phyloP scores from a whole-genome alignment of 257 asterid genomes.

The Pogostemon cablin region DNA sequence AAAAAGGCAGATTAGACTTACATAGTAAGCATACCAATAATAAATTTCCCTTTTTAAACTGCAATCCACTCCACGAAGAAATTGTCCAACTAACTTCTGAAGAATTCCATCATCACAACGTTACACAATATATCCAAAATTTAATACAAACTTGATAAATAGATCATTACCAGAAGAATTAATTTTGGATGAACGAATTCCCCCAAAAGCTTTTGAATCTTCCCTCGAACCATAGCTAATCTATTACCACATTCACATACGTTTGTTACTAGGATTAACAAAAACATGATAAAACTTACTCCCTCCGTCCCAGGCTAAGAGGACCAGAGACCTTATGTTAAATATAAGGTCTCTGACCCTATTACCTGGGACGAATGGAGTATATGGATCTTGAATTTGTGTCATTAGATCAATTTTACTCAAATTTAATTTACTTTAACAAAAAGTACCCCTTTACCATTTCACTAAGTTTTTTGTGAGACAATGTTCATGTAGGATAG shows the following conservation, averaged over 20 bases:
- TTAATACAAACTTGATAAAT: neutral
- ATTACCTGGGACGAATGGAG: too few relatives aligned
- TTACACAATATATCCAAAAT: neutral
- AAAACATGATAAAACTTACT: neutral
- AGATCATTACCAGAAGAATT: slow-evolving; percentile 68
- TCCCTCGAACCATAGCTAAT: slow-evolving; percentile 60
- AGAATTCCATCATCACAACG: neutral
- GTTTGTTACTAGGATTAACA: too few relatives aligned
- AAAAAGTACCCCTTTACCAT: too few relatives aligned
- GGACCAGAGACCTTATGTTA: too few relatives aligned
- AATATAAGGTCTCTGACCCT: too few relatives aligned
- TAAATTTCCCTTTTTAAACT: slow-evolving; percentile 66
- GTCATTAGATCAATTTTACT: too few relatives aligned
- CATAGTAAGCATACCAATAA: slow-evolving; percentile 89
- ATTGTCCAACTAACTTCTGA: slow-evolving; percentile 78
- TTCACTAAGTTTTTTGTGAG: too few relatives aligned
- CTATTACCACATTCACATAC: slow-evolving; percentile 36
- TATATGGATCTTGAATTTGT: too few relatives aligned
- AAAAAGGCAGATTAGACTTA: slow-evolving; percentile 44
- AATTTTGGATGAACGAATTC: slow-evolving; percentile 76
- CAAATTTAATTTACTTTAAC: too few relatives aligned
- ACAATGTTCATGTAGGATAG: too few relatives aligned
- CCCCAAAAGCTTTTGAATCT: slow-evolving; percentile 61
- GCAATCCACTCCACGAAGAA: slow-evolving; percentile 53
- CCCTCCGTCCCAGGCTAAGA: neutral